Conservation (phyloP, 371 early-diverging fungal genomes). For the Lichtheimia corymbifera region DNA sequence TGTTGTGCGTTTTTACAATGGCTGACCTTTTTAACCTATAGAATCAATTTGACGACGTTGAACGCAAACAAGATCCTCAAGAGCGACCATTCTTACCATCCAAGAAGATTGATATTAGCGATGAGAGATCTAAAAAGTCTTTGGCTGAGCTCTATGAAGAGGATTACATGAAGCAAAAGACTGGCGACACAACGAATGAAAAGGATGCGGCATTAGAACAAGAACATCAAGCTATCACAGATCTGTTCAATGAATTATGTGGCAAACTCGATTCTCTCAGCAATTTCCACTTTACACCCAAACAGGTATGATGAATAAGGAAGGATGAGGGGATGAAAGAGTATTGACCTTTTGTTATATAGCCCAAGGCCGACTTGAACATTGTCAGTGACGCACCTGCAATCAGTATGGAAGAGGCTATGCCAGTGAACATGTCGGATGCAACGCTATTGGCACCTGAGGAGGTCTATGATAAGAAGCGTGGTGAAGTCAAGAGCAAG, state of each 20-base stretch:
- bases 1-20: not conserved
- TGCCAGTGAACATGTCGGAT: slow-evolving; percentile 85
- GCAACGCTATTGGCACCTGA: slow-evolving; percentile 87
- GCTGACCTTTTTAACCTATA: slow-evolving; percentile 10
- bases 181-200: slow-evolving; percentile 61
- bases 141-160: slow-evolving; percentile 92
- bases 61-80: slow-evolving; percentile 75
- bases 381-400: slow-evolving; percentile 86
- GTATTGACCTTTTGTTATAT: not conserved
- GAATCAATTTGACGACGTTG: slow-evolving; percentile 89
- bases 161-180: slow-evolving; percentile 75
- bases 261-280: slow-evolving; percentile 86
- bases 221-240: slow-evolving; percentile 80
- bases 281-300: slow-evolving; percentile 92
- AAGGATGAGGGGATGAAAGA: not conserved
- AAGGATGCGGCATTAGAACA: slow-evolving; percentile 74
- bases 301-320: slow-evolving; percentile 40
- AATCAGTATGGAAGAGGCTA: slow-evolving; percentile 93
- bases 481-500: slow-evolving; percentile 61
- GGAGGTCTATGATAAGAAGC: slow-evolving; percentile 83
- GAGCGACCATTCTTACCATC: slow-evolving; percentile 80
- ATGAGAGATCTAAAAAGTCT: slow-evolving; percentile 82
- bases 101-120: slow-evolving; percentile 75
- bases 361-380: slow-evolving; percentile 72
- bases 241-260: slow-evolving; percentile 73